Base-by-base conservation (phyloP, 2,329 filamentous ascomycete species). In the Stylonectria norvegica region DNA sequence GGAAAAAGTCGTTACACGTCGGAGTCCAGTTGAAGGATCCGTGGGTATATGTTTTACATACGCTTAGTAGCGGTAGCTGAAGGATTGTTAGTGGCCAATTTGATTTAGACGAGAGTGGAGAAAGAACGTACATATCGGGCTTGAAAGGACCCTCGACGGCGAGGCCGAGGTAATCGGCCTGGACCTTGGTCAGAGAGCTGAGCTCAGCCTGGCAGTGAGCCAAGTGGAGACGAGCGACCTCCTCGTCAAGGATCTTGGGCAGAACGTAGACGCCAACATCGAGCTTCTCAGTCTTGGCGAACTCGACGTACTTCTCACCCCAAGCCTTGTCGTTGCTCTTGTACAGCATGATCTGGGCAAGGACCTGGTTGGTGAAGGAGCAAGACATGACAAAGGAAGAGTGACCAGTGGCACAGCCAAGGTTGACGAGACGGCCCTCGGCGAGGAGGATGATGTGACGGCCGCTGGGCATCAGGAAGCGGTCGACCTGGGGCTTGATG, bases 311-410 rank as follows among this genome's bases (percentile, higher is more conserved):
- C 81, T 96, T 96, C 74, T 87, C 76, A 72, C 85, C 81, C 69
- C 95, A 98, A 43, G 76, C 85, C 66, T 79, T 80, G 67, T 97
- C 90, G 61, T 85, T 78, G 62, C 83, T 85, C 86, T 97, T 97
- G 86, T 73, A 98, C 64, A 98, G 78, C 78, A 95, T 85, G 76
- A 98, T 97, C 79, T 98, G 93, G 57, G 93, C 93, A 69, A 98
- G 88, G 62, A 97, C 93, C 81, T 98, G 93, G 86, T 98, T 98
- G 81, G 90, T 95, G 86, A 98, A 98, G 53, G 91, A 97, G 86
- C 93, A 98, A 61, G 90, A 96, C 93, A 98, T 97, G 57, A 98
- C 93, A 73, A 98, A 98, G 38, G 91, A 97, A 58, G 90, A 95
- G 86, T 98, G 93, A 58, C 93, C 93, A 53, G 93, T 98, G 67